Evolutionary conservation across 768 basidiomycete genomes (phyloP).

Genomic region (Lentinula sp.): DNA sequence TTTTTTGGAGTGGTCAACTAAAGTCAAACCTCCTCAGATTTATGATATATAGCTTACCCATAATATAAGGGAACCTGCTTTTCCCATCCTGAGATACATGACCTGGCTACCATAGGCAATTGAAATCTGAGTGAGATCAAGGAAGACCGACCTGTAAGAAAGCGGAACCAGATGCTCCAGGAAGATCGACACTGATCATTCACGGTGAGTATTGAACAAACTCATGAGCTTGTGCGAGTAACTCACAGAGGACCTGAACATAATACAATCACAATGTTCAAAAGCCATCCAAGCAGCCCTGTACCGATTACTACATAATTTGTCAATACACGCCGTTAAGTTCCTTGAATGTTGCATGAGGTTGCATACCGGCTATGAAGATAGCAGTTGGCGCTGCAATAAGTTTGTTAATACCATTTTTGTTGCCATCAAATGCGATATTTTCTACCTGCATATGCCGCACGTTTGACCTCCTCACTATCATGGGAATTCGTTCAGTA

Average conservation of each 20-base stretch:
- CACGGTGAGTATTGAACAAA: constrained; percentile 5
- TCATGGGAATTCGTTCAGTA: neutral
- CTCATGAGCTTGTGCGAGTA: neutral
- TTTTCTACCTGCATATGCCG: constrained; percentile 64
- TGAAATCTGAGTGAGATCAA: neutral
- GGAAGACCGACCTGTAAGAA: constrained; percentile 49
- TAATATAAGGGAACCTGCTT: constrained; percentile 65
- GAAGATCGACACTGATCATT: constrained; percentile 47
- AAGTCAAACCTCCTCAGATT: neutral
- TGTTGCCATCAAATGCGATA: constrained; percentile 14
- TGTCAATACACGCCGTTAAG: neutral
- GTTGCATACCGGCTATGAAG: constrained; percentile 45
- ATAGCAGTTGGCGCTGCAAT: constrained; percentile 49
- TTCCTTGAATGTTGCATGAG: constrained; percentile 11
- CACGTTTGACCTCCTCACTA: constrained; percentile 76
- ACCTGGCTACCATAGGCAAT: constrained; percentile 35
- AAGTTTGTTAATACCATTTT: neutral
- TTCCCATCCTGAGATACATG: constrained; percentile 72
- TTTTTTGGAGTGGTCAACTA: constrained; percentile 14
- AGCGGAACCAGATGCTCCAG: constrained; percentile 65
- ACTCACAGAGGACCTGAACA: constrained; percentile 74
- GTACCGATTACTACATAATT: constrained; percentile 56
- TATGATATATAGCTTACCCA: constrained; percentile 44
- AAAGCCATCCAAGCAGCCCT: constrained; percentile 75
- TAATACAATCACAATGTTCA: constrained; percentile 83